Evolutionary conservation across 1,139 yeast species (phyloP).

Genomic region (Sugiyamaella neomexicana): DNA sequence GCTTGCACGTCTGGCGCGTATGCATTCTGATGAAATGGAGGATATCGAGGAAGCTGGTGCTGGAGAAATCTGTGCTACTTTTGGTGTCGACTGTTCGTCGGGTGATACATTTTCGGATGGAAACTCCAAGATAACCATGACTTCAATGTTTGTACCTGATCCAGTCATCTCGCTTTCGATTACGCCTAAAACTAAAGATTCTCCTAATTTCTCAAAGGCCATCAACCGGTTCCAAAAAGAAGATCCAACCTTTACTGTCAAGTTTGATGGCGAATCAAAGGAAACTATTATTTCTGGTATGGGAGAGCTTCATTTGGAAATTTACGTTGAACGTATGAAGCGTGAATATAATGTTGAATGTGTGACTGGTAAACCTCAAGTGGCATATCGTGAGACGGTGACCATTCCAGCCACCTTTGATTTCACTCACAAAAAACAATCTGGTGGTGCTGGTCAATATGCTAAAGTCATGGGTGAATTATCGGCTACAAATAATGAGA

Average conservation of each 20-base stretch:
- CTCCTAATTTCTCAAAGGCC: constrained; percentile 90
- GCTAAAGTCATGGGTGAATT: constrained; percentile 94
- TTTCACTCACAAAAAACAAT: constrained; percentile 94
- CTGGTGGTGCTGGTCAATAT: constrained; percentile 99
- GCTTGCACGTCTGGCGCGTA: constrained; percentile 92
- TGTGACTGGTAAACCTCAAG: constrained; percentile 95
- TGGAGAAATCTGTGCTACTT: constrained; percentile 99
- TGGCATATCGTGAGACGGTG: constrained; percentile 94
- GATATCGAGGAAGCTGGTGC: constrained; percentile 95
- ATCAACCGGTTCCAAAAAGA: constrained; percentile 96
- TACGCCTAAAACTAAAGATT: constrained; percentile 84
- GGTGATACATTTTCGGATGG: constrained; percentile 97
- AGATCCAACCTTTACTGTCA: constrained; percentile 96
- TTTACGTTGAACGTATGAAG: constrained; percentile 95
- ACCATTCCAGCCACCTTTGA: constrained; percentile 75
- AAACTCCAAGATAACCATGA: constrained; percentile 69
- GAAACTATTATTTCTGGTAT: constrained; percentile 96
- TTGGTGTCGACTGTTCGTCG: constrained; percentile 99
- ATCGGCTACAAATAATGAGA: constrained; percentile 57
- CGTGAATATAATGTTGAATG: constrained; percentile 97
- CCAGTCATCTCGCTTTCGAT: constrained; percentile 94
- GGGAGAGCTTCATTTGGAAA: constrained; percentile 97
- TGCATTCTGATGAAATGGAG: constrained; percentile 99
- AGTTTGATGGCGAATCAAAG: constrained; percentile 86
- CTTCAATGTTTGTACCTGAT: constrained; percentile 97